Evolutionary conservation across 371 early-diverging fungal species (phyloP), one percentile per base, ranked within the genome.

Genomic region (Mortierella sp.): DNA sequence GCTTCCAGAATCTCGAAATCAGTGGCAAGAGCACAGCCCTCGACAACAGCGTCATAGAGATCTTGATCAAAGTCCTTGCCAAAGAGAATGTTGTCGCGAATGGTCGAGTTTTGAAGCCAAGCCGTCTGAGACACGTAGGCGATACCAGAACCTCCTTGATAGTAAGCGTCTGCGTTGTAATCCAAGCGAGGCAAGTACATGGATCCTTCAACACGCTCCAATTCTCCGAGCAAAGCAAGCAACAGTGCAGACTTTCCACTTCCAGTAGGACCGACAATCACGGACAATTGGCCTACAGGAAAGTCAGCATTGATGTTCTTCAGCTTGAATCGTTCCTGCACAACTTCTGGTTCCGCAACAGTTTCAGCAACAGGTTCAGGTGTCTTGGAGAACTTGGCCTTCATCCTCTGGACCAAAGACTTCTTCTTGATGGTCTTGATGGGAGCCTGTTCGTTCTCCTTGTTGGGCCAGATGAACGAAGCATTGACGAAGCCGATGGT

Each of bases 61-160:
- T 73, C 83, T 25, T 80, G 77, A 49, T 92, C 85, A 61, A 82
- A 94, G 12, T 80, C 81, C 43, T 82, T 69, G 39, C 95, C 95
- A 79, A 96, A 96, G 19, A 94, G 69, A 53, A 96, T 92, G 63
- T 96, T 96, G 45, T 93, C 90, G 25, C 90, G 85, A 41, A 96
- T 87, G 0, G 94, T 88, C 14, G 86, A 88, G 68, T 96, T 93
- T 70, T 90, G 89, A 19, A 96, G 84, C 96, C 96, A 96, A 8
- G 96, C 92, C 34, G 90, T 86, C 71, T 95, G 95, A 4, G 93
- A 83, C 25, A 91, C 92, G 74, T 92, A 95, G 0, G 92, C 94
- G 4, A 95, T 82, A 2, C 82, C 82, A 21, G 74, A 66, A 14
- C 82, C 66, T 27, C 67, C 80, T 2, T 52, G 56, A 29, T 65